A percentile compares a stretch with the other conserved stretches of the same genome.
Evolutionary conservation across 352 stramenopile genomes (phyloP).

Genomic region (Pythium oligandrum): DNA sequence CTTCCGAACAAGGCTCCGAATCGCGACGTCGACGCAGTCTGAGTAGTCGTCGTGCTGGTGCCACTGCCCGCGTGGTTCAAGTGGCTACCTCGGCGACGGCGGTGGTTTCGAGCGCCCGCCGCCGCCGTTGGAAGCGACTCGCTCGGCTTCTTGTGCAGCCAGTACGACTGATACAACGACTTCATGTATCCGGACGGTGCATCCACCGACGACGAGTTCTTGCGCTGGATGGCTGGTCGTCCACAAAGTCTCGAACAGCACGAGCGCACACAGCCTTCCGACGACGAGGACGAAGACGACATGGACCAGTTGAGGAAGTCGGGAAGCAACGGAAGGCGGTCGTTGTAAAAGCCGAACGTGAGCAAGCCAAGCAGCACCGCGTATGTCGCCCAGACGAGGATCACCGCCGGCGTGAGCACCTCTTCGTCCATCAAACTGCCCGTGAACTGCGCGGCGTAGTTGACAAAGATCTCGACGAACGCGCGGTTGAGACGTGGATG

Average conservation of each 20-base stretch:
- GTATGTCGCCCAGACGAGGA: slow-evolving; percentile 52
- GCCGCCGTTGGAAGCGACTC: background rate
- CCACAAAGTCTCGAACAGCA: too few relatives aligned
- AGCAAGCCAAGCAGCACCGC: slow-evolving; percentile 32
- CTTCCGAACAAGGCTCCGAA: too few relatives aligned
- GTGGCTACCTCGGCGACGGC: slow-evolving; percentile 9
- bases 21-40: too few relatives aligned
- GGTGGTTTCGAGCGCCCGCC: background rate
- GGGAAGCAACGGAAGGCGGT: slow-evolving; percentile 43
- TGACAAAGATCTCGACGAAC: slow-evolving; percentile 63
- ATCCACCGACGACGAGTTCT: slow-evolving; percentile 30
- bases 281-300: slow-evolving; percentile 7
- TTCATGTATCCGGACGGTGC: slow-evolving; percentile 18
- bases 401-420: slow-evolving; percentile 44
- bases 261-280: too few relatives aligned
- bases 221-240: slow-evolving; percentile 15
- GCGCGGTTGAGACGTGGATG: slow-evolving; percentile 60
- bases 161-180: slow-evolving; percentile 43
- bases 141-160: slow-evolving; percentile 23
- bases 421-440: slow-evolving; percentile 56
- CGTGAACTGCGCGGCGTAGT: slow-evolving; percentile 59
- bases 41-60: background rate
- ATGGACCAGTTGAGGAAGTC: slow-evolving; percentile 35
- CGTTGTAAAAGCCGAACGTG: slow-evolving; percentile 54
- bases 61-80: background rate